Percentiles rank a stretch among this genome's conserved stretches.
Conservation (phyloP, 2,329 filamentous ascomycete genomes). For the Monilinia fructigena region DNA sequence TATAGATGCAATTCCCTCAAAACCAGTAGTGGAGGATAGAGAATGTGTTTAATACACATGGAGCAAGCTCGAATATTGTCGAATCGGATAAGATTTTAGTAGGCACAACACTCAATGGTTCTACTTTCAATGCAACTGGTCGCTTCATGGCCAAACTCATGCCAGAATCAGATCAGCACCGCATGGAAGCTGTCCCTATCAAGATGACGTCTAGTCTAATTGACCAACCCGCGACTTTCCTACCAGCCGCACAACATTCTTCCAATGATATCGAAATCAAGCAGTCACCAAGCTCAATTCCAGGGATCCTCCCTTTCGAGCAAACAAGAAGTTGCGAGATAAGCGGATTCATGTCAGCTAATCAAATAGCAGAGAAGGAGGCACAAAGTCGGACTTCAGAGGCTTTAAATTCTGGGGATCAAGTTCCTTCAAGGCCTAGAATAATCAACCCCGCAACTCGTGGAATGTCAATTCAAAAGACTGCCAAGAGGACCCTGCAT, state of each 20-base stretch:
- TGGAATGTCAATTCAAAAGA: constrained; percentile 32
- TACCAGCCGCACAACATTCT: constrained; percentile 10
- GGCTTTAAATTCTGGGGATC: background rate
- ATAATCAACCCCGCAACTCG: constrained; percentile 36
- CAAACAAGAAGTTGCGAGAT: constrained; percentile 1
- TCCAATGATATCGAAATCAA: constrained; percentile 22
- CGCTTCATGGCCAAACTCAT: constrained; percentile 17
- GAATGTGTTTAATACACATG: background rate
- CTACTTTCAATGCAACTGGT: constrained; percentile 3
- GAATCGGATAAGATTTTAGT: background rate
- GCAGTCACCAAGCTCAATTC: constrained; percentile 18
- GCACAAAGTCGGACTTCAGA: background rate
- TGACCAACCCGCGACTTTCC: background rate
- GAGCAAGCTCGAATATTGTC: background rate
- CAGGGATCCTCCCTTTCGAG: background rate
- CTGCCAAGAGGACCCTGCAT: constrained; percentile 32
- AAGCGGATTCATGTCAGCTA: constrained; percentile 21
- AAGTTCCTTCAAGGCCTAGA: constrained; percentile 26
- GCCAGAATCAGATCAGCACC: background rate
- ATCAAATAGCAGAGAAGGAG: constrained; percentile 16
- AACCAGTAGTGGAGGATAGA: background rate
- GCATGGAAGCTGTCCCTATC: background rate
- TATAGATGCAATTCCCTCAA: background rate
- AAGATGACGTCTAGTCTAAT: constrained; percentile 3
- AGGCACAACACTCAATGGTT: background rate